A percentile compares a stretch with the other conserved stretches of the same genome.
phyloP scores from a whole-genome alignment of 495 filamentous ascomycete genomes.

The Trichoderma gamsii region DNA sequence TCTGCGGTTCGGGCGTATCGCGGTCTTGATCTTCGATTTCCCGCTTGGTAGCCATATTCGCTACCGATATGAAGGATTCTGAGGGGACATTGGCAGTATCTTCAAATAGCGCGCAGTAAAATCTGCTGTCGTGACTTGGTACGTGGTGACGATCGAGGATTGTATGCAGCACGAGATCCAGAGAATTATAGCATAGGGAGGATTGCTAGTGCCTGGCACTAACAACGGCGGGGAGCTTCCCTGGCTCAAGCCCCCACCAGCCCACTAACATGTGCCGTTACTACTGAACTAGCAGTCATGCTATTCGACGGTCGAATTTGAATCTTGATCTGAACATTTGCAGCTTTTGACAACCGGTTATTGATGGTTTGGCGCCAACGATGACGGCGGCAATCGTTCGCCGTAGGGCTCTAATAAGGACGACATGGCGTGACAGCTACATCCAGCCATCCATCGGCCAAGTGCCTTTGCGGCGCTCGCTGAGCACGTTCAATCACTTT shows the following conservation, averaged over 20 bases:
- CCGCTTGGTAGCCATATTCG: constrained; percentile 9
- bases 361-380: constrained; percentile 9
- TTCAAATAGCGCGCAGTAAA: neutral
- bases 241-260: neutral
- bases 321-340: neutral
- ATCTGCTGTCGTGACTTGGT: neutral
- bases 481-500: constrained; percentile 16
- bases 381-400: constrained; percentile 15
- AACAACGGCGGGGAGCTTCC: constrained; percentile 10
- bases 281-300: neutral
- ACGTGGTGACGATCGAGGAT: neutral
- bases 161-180: neutral
- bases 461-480: neutral
- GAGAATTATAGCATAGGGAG: neutral
- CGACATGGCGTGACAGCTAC: neutral
- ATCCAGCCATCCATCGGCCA: neutral
- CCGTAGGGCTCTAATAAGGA: neutral
- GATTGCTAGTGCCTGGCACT: constrained; percentile 6
- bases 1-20: constrained; percentile 21
- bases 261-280: constrained; percentile 4
- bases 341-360: neutral
- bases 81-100: neutral
- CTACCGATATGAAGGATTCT: neutral
- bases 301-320: neutral
- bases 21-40: neutral